phyloP scores from a whole-genome alignment of 495 filamentous ascomycete species.

The Cenococcum geophilum region DNA sequence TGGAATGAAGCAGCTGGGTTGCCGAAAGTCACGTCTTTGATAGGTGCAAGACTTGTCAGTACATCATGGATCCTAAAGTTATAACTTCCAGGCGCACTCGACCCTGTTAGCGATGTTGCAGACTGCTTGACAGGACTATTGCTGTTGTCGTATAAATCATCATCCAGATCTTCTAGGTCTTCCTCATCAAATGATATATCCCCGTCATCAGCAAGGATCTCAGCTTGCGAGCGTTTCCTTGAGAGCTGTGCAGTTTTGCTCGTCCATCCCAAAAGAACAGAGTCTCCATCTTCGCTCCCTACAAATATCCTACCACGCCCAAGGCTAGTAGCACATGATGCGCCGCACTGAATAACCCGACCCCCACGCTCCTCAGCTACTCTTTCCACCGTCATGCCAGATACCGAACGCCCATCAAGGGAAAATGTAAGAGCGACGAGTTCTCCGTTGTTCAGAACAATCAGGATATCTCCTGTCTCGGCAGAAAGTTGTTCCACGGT shows the following conservation, averaged over 20 bases:
- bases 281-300: conserved; percentile 79
- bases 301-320: conserved; percentile 71
- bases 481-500: conserved; percentile 65
- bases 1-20: conserved; percentile 32
- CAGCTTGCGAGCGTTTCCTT: conserved; percentile 43
- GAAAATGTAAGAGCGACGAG: conserved; percentile 73
- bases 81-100: conserved; percentile 53
- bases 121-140: conserved; percentile 37
- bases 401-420: conserved; percentile 88
- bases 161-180: conserved; percentile 60
- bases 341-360: conserved; percentile 52
- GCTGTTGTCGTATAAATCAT: conserved; percentile 61
- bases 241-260: conserved; percentile 47
- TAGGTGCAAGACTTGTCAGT: conserved; percentile 68
- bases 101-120: conserved; percentile 25
- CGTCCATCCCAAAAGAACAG: conserved; percentile 72
- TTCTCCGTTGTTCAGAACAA: conserved; percentile 73
- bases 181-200: conserved; percentile 42
- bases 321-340: conserved; percentile 63
- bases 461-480: conserved; percentile 71
- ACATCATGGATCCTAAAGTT: conserved; percentile 70
- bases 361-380: conserved; percentile 57
- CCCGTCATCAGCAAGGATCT: conserved; percentile 37
- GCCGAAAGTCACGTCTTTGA: conserved; percentile 64
- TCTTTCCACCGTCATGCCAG: conserved; percentile 64